Conservation (phyloP, 208 protist genomes). For the Trichomonas vaginalis region DNA sequence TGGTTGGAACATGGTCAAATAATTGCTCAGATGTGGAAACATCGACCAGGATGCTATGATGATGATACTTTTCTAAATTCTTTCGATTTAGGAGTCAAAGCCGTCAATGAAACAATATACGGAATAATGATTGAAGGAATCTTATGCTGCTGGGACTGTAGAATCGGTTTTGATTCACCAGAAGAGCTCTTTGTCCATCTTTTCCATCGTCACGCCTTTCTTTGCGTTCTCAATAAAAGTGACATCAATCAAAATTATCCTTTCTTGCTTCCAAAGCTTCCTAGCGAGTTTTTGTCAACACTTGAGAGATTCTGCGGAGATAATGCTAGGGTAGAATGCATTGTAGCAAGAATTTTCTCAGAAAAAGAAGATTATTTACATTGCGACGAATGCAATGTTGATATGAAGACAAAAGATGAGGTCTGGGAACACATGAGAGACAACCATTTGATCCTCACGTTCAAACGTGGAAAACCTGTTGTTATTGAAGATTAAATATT, state of each 20-base stretch:
- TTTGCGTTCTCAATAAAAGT: neutral
- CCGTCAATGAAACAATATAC: neutral
- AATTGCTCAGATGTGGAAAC: neutral
- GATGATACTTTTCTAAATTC: neutral
- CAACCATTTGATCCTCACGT: neutral
- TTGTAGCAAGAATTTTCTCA: neutral
- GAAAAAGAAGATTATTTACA: neutral
- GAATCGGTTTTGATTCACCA: neutral
- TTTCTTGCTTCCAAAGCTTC: neutral
- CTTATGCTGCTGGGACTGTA: neutral
- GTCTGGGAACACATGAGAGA: neutral
- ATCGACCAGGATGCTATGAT: neutral
- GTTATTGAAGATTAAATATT: neutral
- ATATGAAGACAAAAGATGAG: neutral
- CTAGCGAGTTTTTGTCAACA: neutral
- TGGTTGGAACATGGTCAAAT: neutral
- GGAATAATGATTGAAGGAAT: neutral
- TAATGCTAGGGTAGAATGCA: neutral
- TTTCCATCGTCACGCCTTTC: neutral
- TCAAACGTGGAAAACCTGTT: neutral
- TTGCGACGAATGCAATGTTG: neutral
- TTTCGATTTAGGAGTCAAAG: neutral
- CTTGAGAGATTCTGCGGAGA: neutral
- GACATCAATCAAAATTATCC: neutral
- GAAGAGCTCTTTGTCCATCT: neutral